Percentiles rank a stretch among this genome's conserved stretches.
Evolutionary conservation across 768 basidiomycete species (phyloP).

Genomic region (Rhodotorula graminis): DNA sequence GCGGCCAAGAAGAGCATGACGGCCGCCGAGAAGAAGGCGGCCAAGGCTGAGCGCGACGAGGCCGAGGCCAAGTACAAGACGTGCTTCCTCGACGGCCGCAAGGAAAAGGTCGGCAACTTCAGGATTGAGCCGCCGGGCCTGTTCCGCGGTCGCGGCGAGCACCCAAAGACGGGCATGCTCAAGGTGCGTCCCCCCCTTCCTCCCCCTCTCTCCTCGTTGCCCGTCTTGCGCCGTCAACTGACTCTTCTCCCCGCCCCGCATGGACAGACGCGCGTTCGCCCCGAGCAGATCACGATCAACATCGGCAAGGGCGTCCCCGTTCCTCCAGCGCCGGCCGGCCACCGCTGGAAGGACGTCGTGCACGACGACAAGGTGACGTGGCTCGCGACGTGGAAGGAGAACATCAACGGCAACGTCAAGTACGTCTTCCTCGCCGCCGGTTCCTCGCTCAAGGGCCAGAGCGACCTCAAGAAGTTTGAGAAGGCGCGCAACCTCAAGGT

Average conservation of each 20-base stretch:
- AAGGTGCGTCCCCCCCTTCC: constrained; percentile 57
- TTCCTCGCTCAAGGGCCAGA: constrained; percentile 94
- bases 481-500: constrained; percentile 96
- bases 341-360: constrained; percentile 78
- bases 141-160: constrained; percentile 95
- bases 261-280: constrained; percentile 70
- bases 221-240: no score
- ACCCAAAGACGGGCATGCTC: constrained; percentile 91
- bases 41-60: constrained; percentile 78
- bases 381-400: constrained; percentile 98
- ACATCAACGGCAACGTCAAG: constrained; percentile 68
- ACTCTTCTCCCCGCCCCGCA: not conserved
- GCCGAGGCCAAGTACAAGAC: constrained; percentile 76
- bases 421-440: constrained; percentile 96
- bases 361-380: constrained; percentile 98
- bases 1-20: constrained; percentile 85
- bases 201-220: not conserved
- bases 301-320: constrained; percentile 70
- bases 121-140: constrained; percentile 97
- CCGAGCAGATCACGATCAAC: constrained; percentile 94
- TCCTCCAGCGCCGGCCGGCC: constrained; percentile 85
- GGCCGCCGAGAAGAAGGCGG: constrained; percentile 79
- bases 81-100: constrained; percentile 89
- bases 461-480: constrained; percentile 96
- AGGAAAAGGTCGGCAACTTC: constrained; percentile 98